These are phyloP conservation scores for Diddensiella santjacobensis DNA, from an alignment of 805 yeast species.

Conservation along the genomic window DNA sequence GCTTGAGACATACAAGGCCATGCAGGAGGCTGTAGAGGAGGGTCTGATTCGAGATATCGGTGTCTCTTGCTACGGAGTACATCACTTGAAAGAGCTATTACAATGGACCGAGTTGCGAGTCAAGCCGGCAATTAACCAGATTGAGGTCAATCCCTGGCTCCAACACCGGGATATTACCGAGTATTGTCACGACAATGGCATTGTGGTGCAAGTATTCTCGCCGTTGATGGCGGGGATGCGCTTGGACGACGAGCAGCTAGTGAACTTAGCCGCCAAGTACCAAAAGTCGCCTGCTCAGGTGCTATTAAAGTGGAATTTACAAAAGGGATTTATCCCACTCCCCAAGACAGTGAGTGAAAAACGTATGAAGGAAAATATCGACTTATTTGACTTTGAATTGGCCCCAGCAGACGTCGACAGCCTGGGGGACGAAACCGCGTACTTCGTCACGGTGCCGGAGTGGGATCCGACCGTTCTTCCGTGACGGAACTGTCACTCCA, in stretches of 20 bases:
- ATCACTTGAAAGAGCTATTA: conserved; percentile 53
- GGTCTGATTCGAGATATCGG: conserved; percentile 55
- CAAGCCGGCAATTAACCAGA: conserved; percentile 73
- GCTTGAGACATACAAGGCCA: conserved; percentile 26
- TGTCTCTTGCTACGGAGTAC: conserved; percentile 58
- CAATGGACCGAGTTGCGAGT: conserved; percentile 44
- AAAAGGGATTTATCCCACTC: conserved; percentile 56
- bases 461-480: conserved; percentile 17
- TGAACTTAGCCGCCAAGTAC: conserved; percentile 51
- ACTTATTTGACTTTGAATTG: conserved; percentile 46
- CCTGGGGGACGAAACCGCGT: conserved; percentile 28
- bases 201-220: conserved; percentile 70
- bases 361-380: conserved; percentile 55
- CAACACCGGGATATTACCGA: conserved; percentile 61
- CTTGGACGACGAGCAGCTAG: conserved; percentile 49
- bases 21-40: conserved; percentile 50
- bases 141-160: conserved; percentile 83
- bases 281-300: conserved; percentile 55
- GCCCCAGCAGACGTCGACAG: conserved; percentile 27
- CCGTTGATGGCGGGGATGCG: conserved; percentile 71
- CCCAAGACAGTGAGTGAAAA: conserved; percentile 63
- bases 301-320: conserved; percentile 46
- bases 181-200: conserved; percentile 51
- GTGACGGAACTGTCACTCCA: neutral
- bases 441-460: conserved; percentile 11